Conservation (phyloP, 2,329 filamentous ascomycete species). For the Teratosphaeria epicoccoides region DNA sequence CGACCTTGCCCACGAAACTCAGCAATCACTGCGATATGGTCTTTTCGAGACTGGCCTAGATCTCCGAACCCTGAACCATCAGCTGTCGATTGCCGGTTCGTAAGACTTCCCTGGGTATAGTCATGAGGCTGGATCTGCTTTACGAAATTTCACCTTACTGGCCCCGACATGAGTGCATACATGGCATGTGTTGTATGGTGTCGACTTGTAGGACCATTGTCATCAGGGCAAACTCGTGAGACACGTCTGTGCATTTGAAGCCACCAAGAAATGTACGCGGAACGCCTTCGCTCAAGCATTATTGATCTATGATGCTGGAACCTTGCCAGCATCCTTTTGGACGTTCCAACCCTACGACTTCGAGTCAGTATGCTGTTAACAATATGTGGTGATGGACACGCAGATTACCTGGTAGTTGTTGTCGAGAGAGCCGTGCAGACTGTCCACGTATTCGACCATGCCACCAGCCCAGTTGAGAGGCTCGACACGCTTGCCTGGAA, state of each 20-base stretch:
- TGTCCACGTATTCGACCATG: slow-evolving; percentile 15
- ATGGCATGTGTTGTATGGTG: no score
- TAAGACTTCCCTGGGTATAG: no score
- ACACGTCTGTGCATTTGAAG: neutral
- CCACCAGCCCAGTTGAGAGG: slow-evolving; percentile 37
- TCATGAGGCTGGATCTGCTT: no score
- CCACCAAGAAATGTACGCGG: neutral
- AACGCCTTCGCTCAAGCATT: neutral
- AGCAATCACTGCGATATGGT: no score
- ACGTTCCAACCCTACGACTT: neutral
- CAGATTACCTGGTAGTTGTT: slow-evolving; percentile 18
- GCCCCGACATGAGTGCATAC: no score
- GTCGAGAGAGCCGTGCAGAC: slow-evolving; percentile 18
- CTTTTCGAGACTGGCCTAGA: no score
- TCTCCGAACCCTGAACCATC: no score
- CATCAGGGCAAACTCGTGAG: neutral
- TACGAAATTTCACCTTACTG: no score
- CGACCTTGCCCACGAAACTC: no score
- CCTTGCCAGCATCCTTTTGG: neutral
- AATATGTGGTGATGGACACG: neutral
- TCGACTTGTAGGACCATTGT: no score
- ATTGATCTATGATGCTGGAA: slow-evolving; percentile 31
- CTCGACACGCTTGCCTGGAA: slow-evolving; percentile 37
- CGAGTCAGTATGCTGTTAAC: neutral
- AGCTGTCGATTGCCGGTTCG: no score